These are phyloP conservation scores for Boletus vinaceobasis DNA, from an alignment of 768 basidiomycete genomes.

Conservation along the genomic window DNA sequence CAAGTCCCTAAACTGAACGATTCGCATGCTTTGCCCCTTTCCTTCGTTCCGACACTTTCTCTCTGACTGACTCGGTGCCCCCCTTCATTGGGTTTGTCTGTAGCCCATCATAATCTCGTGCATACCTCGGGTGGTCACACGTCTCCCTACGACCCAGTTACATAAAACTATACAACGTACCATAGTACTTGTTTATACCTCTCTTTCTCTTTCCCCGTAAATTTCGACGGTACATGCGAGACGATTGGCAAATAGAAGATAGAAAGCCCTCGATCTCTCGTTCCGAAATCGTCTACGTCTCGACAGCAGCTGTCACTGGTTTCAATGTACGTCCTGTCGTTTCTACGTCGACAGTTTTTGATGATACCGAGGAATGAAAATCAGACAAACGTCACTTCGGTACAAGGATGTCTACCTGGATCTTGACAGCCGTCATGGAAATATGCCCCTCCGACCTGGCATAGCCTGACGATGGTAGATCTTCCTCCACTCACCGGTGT, in stretches of 20 bases:
- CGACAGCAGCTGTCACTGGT: no score
- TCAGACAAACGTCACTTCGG: no score
- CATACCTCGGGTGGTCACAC: conserved; percentile 25
- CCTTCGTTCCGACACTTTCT: background rate
- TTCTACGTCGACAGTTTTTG: no score
- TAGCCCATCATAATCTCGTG: conserved; percentile 22
- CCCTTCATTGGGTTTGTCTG: conserved; percentile 14
- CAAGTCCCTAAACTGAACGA: conserved; percentile 24
- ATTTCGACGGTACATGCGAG: background rate
- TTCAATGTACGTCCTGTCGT: no score
- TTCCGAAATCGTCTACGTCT: no score
- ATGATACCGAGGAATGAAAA: no score
- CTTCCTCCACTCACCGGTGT: background rate
- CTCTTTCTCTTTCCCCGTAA: background rate
- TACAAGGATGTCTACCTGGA: no score
- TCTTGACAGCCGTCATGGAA: no score
- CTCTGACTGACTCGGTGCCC: background rate
- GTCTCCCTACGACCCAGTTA: conserved; percentile 4
- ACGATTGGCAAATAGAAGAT: background rate
- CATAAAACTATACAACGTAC: conserved; percentile 23
- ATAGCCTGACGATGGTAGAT: no score
- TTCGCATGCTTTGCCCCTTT: background rate
- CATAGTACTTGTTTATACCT: conserved; percentile 32
- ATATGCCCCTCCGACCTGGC: no score
- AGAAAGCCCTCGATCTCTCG: conserved; percentile 8